Percentiles rank a stretch among this genome's conserved stretches.
Conservation (phyloP, 768 basidiomycete species). For the Lyophyllum decastes region DNA sequence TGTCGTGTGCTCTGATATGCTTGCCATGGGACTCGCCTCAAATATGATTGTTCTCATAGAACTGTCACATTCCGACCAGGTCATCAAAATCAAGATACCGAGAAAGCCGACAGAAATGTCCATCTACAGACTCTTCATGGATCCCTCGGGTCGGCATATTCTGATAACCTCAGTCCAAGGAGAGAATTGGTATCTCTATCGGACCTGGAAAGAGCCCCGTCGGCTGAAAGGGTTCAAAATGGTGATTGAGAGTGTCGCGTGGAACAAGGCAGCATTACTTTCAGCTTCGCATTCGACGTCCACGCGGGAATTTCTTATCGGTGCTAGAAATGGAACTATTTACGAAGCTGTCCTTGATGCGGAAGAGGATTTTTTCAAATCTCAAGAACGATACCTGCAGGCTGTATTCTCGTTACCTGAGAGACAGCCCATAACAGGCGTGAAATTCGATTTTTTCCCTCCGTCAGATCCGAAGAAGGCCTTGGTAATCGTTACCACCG, state of each 20-base stretch:
- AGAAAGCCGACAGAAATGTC: conserved; percentile 75
- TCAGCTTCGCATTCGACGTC: conserved; percentile 70
- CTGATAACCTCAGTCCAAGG: conserved; percentile 84
- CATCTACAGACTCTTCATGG: conserved; percentile 84
- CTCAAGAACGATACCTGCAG: conserved; percentile 78
- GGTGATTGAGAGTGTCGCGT: conserved; percentile 88
- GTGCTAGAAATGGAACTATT: conserved; percentile 80
- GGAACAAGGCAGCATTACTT: conserved; percentile 75
- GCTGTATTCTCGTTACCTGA: conserved; percentile 78
- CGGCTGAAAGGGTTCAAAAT: conserved; percentile 81
- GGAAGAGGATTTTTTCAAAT: conserved; percentile 90
- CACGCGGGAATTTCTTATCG: conserved; percentile 85
- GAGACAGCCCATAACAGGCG: conserved; percentile 79
- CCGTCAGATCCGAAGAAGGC: conserved; percentile 59
- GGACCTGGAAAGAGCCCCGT: conserved; percentile 79
- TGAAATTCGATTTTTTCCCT: conserved; percentile 80
- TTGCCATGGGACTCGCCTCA: conserved; percentile 80
- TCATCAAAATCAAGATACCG: conserved; percentile 77
- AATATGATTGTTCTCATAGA: conserved; percentile 88
- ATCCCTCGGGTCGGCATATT: conserved; percentile 91
- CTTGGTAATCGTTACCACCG: conserved; percentile 82
- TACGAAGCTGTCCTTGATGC: conserved; percentile 90
- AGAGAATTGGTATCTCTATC: conserved; percentile 92
- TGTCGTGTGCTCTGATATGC: conserved; percentile 82
- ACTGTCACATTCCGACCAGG: conserved; percentile 83